A percentile compares a stretch with the other conserved stretches of the same genome.
Conservation (phyloP, 192 early-diverging fungal species). For the Coemansia sp. region DNA sequence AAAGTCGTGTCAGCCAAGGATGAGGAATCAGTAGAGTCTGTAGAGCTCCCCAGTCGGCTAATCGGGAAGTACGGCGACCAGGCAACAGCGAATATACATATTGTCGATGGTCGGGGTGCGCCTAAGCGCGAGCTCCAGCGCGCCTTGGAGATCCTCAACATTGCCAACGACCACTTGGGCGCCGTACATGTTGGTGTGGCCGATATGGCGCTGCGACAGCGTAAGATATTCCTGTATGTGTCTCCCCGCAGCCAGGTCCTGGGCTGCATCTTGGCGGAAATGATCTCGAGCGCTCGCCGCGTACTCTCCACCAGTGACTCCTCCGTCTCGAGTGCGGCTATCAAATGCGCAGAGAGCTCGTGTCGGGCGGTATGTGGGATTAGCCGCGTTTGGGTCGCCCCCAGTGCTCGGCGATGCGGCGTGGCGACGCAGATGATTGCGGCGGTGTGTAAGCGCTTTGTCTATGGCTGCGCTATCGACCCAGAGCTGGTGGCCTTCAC, state of each 20-base stretch:
- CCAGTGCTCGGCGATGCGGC: conserved; percentile 44
- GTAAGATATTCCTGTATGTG: conserved; percentile 51
- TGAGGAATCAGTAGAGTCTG: neutral
- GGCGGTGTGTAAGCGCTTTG: conserved; percentile 37
- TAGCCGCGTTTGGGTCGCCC: conserved; percentile 58
- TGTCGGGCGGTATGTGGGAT: conserved; percentile 52
- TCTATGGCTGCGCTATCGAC: conserved; percentile 45
- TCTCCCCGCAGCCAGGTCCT: conserved; percentile 21
- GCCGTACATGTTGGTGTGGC: conserved; percentile 17
- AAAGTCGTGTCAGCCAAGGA: neutral
- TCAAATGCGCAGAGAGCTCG: neutral
- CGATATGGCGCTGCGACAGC: conserved; percentile 17
- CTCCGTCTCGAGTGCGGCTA: neutral
- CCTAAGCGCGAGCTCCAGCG: conserved; percentile 28
- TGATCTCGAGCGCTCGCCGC: conserved; percentile 25
- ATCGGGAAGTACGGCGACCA: neutral
- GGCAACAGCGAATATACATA: conserved; percentile 5
- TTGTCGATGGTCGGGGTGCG: conserved; percentile 19
- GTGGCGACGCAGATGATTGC: conserved; percentile 46
- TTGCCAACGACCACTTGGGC: conserved; percentile 51
- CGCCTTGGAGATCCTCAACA: conserved; percentile 37
- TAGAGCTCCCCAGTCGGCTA: conserved; percentile 5
- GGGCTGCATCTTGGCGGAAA: conserved; percentile 55
- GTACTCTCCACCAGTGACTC: conserved; percentile 5
- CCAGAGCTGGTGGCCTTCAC: conserved; percentile 51